Evolutionary conservation across 2,329 filamentous ascomycete species (phyloP).

Genomic region (Epichloe scottii): DNA sequence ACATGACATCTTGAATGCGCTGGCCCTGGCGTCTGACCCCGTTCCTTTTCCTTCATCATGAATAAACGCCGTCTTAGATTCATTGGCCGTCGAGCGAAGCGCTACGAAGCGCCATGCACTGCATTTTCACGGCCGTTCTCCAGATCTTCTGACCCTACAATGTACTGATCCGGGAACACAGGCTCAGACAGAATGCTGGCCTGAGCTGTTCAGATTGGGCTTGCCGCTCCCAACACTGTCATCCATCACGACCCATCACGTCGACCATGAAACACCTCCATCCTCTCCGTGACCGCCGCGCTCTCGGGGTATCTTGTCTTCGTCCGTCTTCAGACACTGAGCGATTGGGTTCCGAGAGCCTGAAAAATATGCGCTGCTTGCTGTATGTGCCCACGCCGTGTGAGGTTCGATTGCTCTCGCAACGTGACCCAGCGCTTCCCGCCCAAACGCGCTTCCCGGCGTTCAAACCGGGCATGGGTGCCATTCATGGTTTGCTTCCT

Average conservation of each 20-base stretch:
- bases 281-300: not conserved
- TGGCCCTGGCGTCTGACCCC: not conserved
- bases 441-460: not conserved
- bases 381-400: not conserved
- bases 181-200: not conserved
- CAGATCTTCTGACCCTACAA: not conserved
- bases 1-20: not conserved
- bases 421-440: not conserved
- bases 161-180: not conserved
- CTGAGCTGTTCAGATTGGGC: not conserved
- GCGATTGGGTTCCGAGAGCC: constrained; percentile 1
- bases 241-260: not conserved
- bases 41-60: not conserved
- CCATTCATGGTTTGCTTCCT: constrained; percentile 1
- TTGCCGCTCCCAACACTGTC: not conserved
- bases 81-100: not conserved
- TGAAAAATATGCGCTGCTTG: not conserved
- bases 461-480: not conserved
- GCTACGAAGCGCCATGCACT: not conserved
- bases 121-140: not conserved
- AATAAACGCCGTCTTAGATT: not conserved
- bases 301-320: not conserved
- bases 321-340: not conserved
- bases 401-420: not conserved
- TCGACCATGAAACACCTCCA: constrained; percentile 4